Evolutionary conservation across 441 rosid genomes (phyloP), one percentile per base, ranked within the genome.

Genomic region (Erodium moschatum): DNA sequence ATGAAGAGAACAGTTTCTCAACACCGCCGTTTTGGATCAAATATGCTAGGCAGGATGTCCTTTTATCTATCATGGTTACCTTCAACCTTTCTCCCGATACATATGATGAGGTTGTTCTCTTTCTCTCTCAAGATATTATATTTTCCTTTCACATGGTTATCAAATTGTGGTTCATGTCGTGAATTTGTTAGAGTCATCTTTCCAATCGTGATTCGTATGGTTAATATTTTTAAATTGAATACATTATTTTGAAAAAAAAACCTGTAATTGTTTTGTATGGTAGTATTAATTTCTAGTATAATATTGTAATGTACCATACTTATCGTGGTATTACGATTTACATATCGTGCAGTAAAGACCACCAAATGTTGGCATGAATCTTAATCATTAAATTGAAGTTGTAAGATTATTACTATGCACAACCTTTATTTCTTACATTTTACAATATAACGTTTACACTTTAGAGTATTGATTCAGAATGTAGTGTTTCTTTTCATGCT

Each of bases 21-120:
- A 89, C 98, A 58, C 96, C 84, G 70, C 97, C 95, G 65, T 93
- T 93, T 70, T 82, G 89, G 69, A 87, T 91, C 73, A 88, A 88
- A 78, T 93, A 88, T 69, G 91, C 95, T 0, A 84, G 92, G 78
- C 98, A 93, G 78, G 95, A 93, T 82, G 74, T 91, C 80, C 84
- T 76, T 77, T 73, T 93, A 6, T 86, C 83, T 72, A 73, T 87
- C 87, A 80, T 93, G 97, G 79, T 91, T 69, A 85, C 96, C 0
- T 93, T 93, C 72, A 78, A 81, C 75, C 79, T 93, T 67, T 83
- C 92, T 68, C 80, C 82, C 19, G 56, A 44, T 77, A 77, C 70
- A 24, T 24, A 24, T 80, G 85, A 24, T 80, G 85, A 85, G 98
- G 98, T 93, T 80, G 58, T 2, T 71, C 68, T 74, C 63, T 65